Conservation (phyloP, 2,329 filamentous ascomycete species). For the Harringtonia aguacate region DNA sequence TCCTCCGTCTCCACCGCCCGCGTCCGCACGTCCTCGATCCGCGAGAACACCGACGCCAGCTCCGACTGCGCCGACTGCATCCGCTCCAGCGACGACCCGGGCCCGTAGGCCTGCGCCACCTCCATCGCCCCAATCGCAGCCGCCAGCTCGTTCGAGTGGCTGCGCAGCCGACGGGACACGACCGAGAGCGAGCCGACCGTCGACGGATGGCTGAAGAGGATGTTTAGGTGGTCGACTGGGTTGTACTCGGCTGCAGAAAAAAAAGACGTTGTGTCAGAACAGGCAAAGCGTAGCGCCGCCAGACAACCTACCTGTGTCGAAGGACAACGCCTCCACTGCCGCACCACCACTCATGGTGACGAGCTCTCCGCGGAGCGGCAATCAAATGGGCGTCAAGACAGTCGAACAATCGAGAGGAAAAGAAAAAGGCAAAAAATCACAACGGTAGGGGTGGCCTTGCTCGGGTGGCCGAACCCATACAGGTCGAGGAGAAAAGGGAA, state of each 20-base stretch:
- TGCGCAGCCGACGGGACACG: conserved; percentile 63
- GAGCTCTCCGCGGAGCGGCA: no score
- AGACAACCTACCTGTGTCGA: conserved; percentile 14
- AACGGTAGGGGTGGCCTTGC: neutral
- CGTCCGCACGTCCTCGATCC: conserved; percentile 86
- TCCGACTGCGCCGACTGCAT: conserved; percentile 89
- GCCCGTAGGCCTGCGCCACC: conserved; percentile 71
- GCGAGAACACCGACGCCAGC: conserved; percentile 79
- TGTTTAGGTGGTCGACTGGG: conserved; percentile 84
- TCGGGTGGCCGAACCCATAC: neutral
- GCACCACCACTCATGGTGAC: conserved; percentile 9
- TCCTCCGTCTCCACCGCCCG: conserved; percentile 87
- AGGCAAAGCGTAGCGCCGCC: no score
- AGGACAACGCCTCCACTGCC: conserved; percentile 8
- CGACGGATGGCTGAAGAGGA: conserved; percentile 83
- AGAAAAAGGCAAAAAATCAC: neutral
- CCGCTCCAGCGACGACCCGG: conserved; percentile 77
- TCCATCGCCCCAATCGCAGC: conserved; percentile 63
- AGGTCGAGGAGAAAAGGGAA: neutral
- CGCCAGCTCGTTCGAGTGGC: conserved; percentile 74
- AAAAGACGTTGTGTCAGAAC: neutral
- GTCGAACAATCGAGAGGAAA: no score
- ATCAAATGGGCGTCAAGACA: no score
- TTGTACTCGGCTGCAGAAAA: conserved; percentile 25
- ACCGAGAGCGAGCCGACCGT: conserved; percentile 66